Percentiles rank a stretch among this genome's conserved stretches.
Evolutionary conservation across 192 early-diverging fungal species (phyloP).

Genomic region (Funneliformis geosporum): DNA sequence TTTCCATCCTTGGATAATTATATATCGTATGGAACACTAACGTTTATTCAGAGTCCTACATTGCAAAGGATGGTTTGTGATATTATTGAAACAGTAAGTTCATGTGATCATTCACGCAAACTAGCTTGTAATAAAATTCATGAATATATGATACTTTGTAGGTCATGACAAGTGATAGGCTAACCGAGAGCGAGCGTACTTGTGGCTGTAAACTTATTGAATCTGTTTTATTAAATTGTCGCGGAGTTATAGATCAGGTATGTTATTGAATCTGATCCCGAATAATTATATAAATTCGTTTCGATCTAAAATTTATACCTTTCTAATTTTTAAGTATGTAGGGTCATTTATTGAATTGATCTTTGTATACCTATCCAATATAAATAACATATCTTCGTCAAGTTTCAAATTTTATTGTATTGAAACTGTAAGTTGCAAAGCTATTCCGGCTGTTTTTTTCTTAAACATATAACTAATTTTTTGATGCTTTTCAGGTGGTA

Average conservation of each 20-base stretch:
- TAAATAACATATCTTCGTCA: constrained; percentile 61
- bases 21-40: constrained; percentile 81
- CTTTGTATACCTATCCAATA: constrained; percentile 62
- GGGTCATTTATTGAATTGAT: constrained; percentile 72
- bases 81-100: constrained; percentile 73
- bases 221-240: constrained; percentile 80
- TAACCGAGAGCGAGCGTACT: constrained; percentile 78
- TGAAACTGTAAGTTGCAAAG: constrained; percentile 58
- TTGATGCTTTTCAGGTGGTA: constrained; percentile 52
- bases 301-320: background rate
- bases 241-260: constrained; percentile 76
- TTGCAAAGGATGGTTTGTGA: constrained; percentile 77
- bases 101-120: background rate
- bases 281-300: background rate
- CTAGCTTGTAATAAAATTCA: constrained; percentile 6
- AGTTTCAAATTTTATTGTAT: constrained; percentile 74
- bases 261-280: background rate
- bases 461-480: background rate
- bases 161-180: constrained; percentile 73
- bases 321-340: constrained; percentile 48
- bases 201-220: constrained; percentile 85
- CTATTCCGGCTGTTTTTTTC: background rate
- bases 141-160: background rate
- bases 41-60: constrained; percentile 66
- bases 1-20: constrained; percentile 90